These are phyloP conservation scores for Dalechampia spathulata DNA, from an alignment of 441 rosid genomes.

Conservation along the genomic window DNA sequence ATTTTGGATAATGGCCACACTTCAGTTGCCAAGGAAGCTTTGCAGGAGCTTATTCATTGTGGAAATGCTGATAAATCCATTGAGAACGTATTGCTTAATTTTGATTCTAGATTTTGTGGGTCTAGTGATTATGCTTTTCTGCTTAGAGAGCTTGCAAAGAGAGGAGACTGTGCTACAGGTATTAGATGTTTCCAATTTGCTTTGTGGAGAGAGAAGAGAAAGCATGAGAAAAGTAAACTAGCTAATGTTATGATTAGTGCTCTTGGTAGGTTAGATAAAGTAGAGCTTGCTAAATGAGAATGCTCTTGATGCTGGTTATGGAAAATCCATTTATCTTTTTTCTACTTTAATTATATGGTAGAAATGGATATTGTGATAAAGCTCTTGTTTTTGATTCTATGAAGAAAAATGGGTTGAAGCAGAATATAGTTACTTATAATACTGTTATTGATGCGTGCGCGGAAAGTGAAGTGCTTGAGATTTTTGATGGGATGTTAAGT, in stretches of 20 bases:
- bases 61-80: conserved; percentile 39
- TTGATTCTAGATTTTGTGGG: conserved; percentile 58
- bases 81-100: conserved; percentile 38
- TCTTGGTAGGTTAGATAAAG: conserved; percentile 80
- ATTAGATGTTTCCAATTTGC: conserved; percentile 62
- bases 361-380: conserved; percentile 57
- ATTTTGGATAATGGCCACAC: conserved; percentile 44
- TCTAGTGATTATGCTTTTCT: conserved; percentile 69
- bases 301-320: conserved; percentile 68
- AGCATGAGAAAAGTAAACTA: conserved; percentile 73
- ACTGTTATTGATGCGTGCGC: conserved; percentile 91
- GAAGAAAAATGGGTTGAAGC: conserved; percentile 57
- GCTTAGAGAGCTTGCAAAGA: conserved; percentile 70
- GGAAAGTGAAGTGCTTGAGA: conserved; percentile 63
- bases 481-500: conserved; percentile 70
- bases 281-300: conserved; percentile 54
- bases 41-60: conserved; percentile 34
- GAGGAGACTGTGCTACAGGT: conserved; percentile 59
- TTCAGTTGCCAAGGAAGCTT: conserved; percentile 60
- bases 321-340: conserved; percentile 70
- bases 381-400: conserved; percentile 68
- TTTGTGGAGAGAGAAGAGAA: conserved; percentile 49
- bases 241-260: conserved; percentile 75
- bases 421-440: conserved; percentile 84
- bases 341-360: conserved; percentile 81